Evolutionary conservation across 2,329 filamentous ascomycete species (phyloP).

Genomic region (Drechmeria coniospora): DNA sequence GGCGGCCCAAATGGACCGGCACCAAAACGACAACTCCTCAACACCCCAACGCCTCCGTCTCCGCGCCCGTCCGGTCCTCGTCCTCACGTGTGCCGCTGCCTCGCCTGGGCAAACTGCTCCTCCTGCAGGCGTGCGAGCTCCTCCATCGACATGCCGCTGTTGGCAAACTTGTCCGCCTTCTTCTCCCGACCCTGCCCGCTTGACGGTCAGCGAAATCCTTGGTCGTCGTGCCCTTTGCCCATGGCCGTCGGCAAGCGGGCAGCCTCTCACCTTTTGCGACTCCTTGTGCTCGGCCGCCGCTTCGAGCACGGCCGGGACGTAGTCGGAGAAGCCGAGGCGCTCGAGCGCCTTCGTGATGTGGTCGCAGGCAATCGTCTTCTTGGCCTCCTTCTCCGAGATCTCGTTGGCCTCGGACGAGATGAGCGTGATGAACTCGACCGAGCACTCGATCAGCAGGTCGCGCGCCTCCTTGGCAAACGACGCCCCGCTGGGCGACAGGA

Average conservation of each 20-base stretch:
- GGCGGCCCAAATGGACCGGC: too few relatives aligned
- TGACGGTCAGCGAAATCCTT: neutral
- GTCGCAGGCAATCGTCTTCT: slow-evolving; percentile 97
- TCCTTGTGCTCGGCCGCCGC: slow-evolving; percentile 88
- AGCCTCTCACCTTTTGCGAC: slow-evolving; percentile 58
- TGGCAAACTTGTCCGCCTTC: slow-evolving; percentile 93
- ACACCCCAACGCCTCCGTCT: slow-evolving; percentile 16
- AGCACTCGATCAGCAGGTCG: slow-evolving; percentile 93
- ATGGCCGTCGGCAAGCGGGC: too few relatives aligned
- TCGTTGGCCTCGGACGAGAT: slow-evolving; percentile 98
- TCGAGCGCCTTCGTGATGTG: slow-evolving; percentile 92
- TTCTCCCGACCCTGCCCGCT: slow-evolving; percentile 67
- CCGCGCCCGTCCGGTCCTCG: slow-evolving; percentile 20
- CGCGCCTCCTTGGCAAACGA: slow-evolving; percentile 92
- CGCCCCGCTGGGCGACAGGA: slow-evolving; percentile 61
- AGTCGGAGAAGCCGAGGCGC: slow-evolving; percentile 83
- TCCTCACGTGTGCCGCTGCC: slow-evolving; percentile 17
- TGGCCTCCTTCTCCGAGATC: slow-evolving; percentile 95
- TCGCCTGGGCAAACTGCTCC: slow-evolving; percentile 73
- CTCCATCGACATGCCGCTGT: slow-evolving; percentile 82
- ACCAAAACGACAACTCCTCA: too few relatives aligned
- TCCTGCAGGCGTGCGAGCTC: slow-evolving; percentile 80
- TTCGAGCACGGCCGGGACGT: slow-evolving; percentile 73
- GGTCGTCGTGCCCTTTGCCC: too few relatives aligned
- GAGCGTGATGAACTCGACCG: slow-evolving; percentile 96